Percentiles rank a stretch among this genome's conserved stretches.
These are phyloP conservation scores for Chaetomium tenue DNA, from an alignment of 495 filamentous ascomycete genomes.

Conservation along the genomic window DNA sequence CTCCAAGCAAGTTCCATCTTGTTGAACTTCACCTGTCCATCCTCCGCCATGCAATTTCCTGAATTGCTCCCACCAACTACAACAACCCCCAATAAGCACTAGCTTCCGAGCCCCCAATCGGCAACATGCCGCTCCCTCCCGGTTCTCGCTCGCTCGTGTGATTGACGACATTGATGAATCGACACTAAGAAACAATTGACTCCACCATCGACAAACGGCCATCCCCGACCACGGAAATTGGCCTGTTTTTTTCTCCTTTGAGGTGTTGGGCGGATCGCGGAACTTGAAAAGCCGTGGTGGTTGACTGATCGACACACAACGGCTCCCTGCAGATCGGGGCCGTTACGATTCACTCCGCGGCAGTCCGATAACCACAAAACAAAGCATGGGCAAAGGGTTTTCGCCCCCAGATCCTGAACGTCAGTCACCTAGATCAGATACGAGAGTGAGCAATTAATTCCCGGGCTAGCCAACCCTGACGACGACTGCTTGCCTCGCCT, in stretches of 20 bases:
- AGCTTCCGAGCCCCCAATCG: slow-evolving; percentile 11
- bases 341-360: no score
- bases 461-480: slow-evolving; percentile 15
- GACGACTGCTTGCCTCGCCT: slow-evolving; percentile 17
- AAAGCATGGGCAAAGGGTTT: no score
- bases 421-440: background rate
- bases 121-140: background rate
- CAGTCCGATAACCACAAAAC: no score
- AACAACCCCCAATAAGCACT: background rate
- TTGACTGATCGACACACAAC: no score
- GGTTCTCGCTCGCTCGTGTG: background rate
- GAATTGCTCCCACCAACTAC: background rate
- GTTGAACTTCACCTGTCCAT: background rate
- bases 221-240: slow-evolving; percentile 4
- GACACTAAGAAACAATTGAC: background rate
- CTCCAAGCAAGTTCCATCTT: background rate
- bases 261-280: no score
- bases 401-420: no score
- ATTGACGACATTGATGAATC: background rate
- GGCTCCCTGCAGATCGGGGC: no score
- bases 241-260: background rate
- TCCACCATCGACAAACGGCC: slow-evolving; percentile 5
- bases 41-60: background rate
- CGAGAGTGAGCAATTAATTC: slow-evolving; percentile 10
- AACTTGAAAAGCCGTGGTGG: no score